These are phyloP conservation scores for Daldinia eschscholtzii DNA, from an alignment of 2,329 filamentous ascomycete genomes.

Conservation along the genomic window DNA sequence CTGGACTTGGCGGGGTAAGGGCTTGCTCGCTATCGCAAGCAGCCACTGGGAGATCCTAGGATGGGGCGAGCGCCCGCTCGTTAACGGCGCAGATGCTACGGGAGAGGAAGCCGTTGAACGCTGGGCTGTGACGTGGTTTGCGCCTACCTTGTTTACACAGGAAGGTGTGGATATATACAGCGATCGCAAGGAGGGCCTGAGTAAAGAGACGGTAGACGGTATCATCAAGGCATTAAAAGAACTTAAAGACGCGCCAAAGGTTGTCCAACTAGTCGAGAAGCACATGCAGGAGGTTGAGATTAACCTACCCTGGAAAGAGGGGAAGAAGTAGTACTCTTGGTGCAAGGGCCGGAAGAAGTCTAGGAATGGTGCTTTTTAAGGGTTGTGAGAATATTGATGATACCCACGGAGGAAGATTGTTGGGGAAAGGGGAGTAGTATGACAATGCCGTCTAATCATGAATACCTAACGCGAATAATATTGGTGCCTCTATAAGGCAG, in stretches of 20 bases:
- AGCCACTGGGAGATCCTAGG: slow-evolving; percentile 87
- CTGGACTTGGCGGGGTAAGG: slow-evolving; percentile 85
- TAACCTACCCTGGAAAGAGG: slow-evolving; percentile 63
- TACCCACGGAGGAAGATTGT: slow-evolving; percentile 23
- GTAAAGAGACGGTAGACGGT: slow-evolving; percentile 65
- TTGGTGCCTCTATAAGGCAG: slow-evolving; percentile 11
- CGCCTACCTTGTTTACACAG: slow-evolving; percentile 84
- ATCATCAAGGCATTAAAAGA: slow-evolving; percentile 68
- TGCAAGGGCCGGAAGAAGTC: neutral
- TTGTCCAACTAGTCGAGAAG: slow-evolving; percentile 64
- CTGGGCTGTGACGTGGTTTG: slow-evolving; percentile 89
- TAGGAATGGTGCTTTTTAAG: neutral
- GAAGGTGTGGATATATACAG: slow-evolving; percentile 85
- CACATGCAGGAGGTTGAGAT: slow-evolving; percentile 67
- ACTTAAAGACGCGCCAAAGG: slow-evolving; percentile 66
- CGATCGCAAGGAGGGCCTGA: slow-evolving; percentile 70
- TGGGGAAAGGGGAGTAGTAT: slow-evolving; percentile 22
- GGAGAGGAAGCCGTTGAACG: slow-evolving; percentile 58
- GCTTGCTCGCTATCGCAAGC: slow-evolving; percentile 77
- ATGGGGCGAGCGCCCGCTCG: slow-evolving; percentile 69
- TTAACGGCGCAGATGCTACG: slow-evolving; percentile 53
- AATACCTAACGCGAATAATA: slow-evolving; percentile 12
- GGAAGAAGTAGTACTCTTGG: slow-evolving; percentile 30
- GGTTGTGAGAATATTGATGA: slow-evolving; percentile 19
- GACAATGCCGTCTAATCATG: slow-evolving; percentile 14